Conservation (phyloP, 2,329 filamentous ascomycete species). For the Fusarium albosuccineum region DNA sequence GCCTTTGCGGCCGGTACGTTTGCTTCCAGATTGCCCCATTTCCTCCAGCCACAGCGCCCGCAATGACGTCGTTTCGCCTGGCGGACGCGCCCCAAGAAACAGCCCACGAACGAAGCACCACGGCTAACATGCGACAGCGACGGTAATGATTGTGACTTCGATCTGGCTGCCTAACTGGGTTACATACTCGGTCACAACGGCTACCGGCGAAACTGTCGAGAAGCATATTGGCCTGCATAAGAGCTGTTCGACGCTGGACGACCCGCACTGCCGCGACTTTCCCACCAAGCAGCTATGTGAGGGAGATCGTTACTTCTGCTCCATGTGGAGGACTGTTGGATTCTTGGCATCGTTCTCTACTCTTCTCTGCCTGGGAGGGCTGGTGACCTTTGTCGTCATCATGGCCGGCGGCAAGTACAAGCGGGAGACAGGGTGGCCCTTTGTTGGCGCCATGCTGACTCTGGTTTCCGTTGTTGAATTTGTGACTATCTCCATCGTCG, state of each 20-base stretch:
- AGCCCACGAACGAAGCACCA: constrained; percentile 5
- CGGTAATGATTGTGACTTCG: constrained; percentile 76
- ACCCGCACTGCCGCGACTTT: constrained; percentile 66
- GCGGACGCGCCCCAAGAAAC: not conserved
- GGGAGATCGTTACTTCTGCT: constrained; percentile 81
- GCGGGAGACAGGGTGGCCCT: constrained; percentile 85
- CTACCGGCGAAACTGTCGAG: constrained; percentile 60
- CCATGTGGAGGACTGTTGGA: constrained; percentile 88
- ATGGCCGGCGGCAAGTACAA: constrained; percentile 83
- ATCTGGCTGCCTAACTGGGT: constrained; percentile 81
- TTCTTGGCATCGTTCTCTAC: constrained; percentile 89
- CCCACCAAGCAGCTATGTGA: constrained; percentile 52
- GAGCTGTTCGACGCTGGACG: constrained; percentile 79
- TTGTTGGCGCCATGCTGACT: constrained; percentile 75
- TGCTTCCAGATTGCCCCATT: constrained; percentile 5
- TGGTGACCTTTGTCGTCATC: constrained; percentile 85
- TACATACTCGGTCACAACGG: constrained; percentile 68
- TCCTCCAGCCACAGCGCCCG: constrained; percentile 21
- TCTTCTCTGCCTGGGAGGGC: constrained; percentile 82
- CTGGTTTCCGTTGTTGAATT: constrained; percentile 78
- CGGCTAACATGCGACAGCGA: constrained; percentile 65
- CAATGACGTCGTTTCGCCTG: constrained; percentile 45
- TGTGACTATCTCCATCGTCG: constrained; percentile 84
- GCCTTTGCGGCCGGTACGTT: constrained; percentile 60
- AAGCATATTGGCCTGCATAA: constrained; percentile 83